phyloP scores from a whole-genome alignment of 257 asterid genomes.

The Schizonepeta tenuifolia region DNA sequence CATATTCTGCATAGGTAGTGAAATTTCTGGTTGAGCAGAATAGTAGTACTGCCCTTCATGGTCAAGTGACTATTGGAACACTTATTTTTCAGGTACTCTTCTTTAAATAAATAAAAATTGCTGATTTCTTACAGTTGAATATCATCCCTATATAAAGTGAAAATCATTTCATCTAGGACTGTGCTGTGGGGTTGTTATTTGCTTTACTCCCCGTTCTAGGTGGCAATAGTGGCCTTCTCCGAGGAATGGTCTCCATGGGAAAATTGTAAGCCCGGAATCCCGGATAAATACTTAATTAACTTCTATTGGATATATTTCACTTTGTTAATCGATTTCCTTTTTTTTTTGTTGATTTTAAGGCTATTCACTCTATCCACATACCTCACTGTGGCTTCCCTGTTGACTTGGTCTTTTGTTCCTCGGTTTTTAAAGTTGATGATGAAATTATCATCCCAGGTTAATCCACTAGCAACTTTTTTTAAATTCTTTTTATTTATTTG shows the following conservation, averaged over 20 bases:
- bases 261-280: constrained; percentile 70
- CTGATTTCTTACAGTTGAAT: constrained; percentile 1
- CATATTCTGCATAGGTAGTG: constrained; percentile 63
- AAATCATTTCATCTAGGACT: constrained; percentile 58
- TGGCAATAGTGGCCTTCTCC: constrained; percentile 83
- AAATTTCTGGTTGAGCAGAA: constrained; percentile 87
- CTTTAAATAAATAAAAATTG: constrained; percentile 2
- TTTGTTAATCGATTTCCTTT: constrained; percentile 30
- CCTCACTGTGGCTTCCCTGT: constrained; percentile 70
- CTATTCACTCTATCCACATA: constrained; percentile 65
- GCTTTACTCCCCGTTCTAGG: constrained; percentile 96
- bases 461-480: constrained; percentile 34
- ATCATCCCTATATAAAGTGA: constrained; percentile 9
- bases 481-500: constrained; percentile 4
- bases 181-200: constrained; percentile 93
- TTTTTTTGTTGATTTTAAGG: constrained; percentile 49
- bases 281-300: constrained; percentile 10
- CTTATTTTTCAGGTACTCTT: constrained; percentile 85
- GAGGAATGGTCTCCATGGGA: constrained; percentile 89
- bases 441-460: constrained; percentile 82
- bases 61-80: constrained; percentile 97
- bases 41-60: constrained; percentile 71
- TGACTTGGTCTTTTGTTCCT: constrained; percentile 89
- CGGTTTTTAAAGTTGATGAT: constrained; percentile 88
- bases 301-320: constrained; percentile 12